A percentile compares a stretch with the other conserved stretches of the same genome.
These are phyloP conservation scores for Glycine tomentella DNA, from an alignment of 306 rosid species.

Conservation along the genomic window DNA sequence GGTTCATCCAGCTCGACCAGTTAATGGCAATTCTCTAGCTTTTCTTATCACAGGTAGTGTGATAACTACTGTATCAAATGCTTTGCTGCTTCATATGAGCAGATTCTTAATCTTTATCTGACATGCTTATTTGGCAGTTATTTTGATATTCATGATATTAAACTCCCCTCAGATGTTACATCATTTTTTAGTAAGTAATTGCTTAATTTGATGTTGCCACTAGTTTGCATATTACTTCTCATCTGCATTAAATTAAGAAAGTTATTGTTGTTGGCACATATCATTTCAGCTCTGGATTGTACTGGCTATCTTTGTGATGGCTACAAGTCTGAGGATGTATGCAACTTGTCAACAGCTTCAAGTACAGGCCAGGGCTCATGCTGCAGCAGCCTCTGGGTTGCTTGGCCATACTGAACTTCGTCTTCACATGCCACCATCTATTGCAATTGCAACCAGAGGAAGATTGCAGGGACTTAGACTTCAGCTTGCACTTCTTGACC, in stretches of 20 bases:
- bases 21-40: constrained; percentile 66
- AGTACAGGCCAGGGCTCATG: constrained; percentile 93
- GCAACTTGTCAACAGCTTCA: constrained; percentile 93
- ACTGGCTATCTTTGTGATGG: constrained; percentile 72
- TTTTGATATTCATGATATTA: constrained; percentile 59
- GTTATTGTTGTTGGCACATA: constrained; percentile 5
- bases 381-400: constrained; percentile 83
- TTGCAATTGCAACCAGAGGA: constrained; percentile 88
- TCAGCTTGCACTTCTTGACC: constrained; percentile 95
- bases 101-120: constrained; percentile 25
- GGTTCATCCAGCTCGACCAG: constrained; percentile 51
- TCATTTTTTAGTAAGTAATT: constrained; percentile 70
- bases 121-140: constrained; percentile 56
- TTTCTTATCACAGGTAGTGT: constrained; percentile 83
- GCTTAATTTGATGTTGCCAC: background rate
- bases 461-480: constrained; percentile 94
- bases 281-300: constrained; percentile 77
- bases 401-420: constrained; percentile 86
- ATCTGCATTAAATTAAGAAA: constrained; percentile 11
- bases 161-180: constrained; percentile 87
- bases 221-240: constrained; percentile 27
- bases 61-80: constrained; percentile 22
- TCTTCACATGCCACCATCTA: constrained; percentile 82
- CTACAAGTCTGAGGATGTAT: constrained; percentile 61
- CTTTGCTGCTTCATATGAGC: constrained; percentile 33